A percentile compares a stretch with the other conserved stretches of the same genome.
Evolutionary conservation across 2,329 filamentous ascomycete species (phyloP).

Genomic region (Leptographium procerum): DNA sequence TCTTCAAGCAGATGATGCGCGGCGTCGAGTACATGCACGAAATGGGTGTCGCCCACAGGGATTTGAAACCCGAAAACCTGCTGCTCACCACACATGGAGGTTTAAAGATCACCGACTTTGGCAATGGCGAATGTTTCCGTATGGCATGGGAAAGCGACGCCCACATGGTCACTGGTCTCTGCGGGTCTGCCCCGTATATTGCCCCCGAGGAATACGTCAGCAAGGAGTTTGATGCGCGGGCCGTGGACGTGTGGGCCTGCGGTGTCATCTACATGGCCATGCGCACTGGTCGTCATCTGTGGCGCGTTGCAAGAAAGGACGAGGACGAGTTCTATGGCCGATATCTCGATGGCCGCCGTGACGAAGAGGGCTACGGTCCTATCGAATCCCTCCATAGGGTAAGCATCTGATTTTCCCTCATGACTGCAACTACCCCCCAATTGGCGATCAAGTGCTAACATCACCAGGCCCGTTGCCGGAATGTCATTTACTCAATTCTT

Average conservation of each 20-base stretch:
- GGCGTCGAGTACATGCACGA: conserved; percentile 99
- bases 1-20: conserved; percentile 98
- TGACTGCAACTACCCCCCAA: not conserved
- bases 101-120: conserved; percentile 97
- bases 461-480: conserved; percentile 82
- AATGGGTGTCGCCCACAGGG: conserved; percentile 96
- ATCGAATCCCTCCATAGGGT: conserved; percentile 94
- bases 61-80: conserved; percentile 93
- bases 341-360: conserved; percentile 83
- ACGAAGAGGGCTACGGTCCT: conserved; percentile 90
- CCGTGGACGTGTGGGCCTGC: conserved; percentile 97
- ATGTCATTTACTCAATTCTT: conserved; percentile 97
- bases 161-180: conserved; percentile 95
- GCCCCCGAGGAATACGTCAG: conserved; percentile 93
- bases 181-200: conserved; percentile 94
- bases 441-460: conserved; percentile 6
- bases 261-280: conserved; percentile 99
- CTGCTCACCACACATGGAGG: conserved; percentile 84
- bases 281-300: conserved; percentile 89
- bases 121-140: conserved; percentile 96
- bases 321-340: conserved; percentile 96
- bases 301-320: conserved; percentile 92
- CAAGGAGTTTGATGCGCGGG: conserved; percentile 90
- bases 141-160: conserved; percentile 99
- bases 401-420: conserved; percentile 27